Base-by-base conservation (phyloP, 805 yeast genomes). In the Ogataea saltuana region DNA sequence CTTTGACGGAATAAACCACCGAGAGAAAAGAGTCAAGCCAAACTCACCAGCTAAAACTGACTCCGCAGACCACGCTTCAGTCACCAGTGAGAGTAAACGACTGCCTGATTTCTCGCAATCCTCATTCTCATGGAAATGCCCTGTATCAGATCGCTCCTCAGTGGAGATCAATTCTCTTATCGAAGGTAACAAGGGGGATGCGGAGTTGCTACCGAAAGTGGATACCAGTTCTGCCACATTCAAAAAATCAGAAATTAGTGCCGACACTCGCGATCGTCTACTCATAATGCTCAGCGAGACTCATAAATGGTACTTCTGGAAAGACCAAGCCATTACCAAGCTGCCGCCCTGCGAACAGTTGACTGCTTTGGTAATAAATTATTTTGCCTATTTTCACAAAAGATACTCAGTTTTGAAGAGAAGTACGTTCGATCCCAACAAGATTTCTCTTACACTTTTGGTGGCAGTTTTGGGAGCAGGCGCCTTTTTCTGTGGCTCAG, bases 81-180 rank as follows among this genome's bases (percentile, higher is more conserved):
- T 23, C 8, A 8, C 37, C 22, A 23, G 32, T 17, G 27, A 20
- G 21, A 32, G 25, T 16, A 29, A 30, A 27, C 32, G 18, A 18
- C 17, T 36, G n/a, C 45, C 45, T 12, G 45, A 42, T 19, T 42
- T 42, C 20, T 36, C 45, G 9, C 36, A 36, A 3, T 42, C 45
- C 21, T 42, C 45, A 3, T 38, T 42, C 6, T 31, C 41, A 4
- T 42, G 41, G 41, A 42, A 42, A 20, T 19, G 35, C 8, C 45
- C 41, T 11, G 20, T 11, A 4, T 36, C 41, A 4, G 45, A 35
- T n/a, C 28, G 25, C 23, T 42, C 45, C 4, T 36, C 41, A 3
- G 12, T 25, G 3, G 45, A 42, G 30, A 28, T 36, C 20, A 30
- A 29, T 12, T 27, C 41, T 3, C 21, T 42, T 17, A 13, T 42